These are phyloP conservation scores for Beauveria caledonica DNA, from an alignment of 2,329 filamentous ascomycete genomes.

Conservation along the genomic window DNA sequence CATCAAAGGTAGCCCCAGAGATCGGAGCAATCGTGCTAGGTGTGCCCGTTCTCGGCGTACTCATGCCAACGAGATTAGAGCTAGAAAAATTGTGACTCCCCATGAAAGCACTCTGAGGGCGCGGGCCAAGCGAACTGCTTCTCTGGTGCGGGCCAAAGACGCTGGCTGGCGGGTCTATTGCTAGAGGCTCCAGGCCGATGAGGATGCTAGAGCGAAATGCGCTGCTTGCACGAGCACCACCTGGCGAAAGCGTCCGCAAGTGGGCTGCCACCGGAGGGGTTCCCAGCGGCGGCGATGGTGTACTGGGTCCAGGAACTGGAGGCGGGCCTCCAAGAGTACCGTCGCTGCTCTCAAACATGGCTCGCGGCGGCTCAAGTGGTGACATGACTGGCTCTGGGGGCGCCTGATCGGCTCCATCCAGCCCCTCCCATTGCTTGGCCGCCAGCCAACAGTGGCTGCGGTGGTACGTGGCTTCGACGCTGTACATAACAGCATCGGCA, in stretches of 20 bases:
- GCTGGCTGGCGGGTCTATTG: conserved; percentile 25
- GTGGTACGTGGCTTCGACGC: conserved; percentile 52
- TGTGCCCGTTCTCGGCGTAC: conserved; percentile 14
- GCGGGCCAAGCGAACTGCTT: conserved; percentile 28
- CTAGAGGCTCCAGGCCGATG: conserved; percentile 35
- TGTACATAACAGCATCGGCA: conserved; percentile 52
- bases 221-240: conserved; percentile 23
- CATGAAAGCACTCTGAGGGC: conserved; percentile 25
- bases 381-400: conserved; percentile 28
- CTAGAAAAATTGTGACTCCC: conserved; percentile 26
- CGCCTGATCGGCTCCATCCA: conserved; percentile 20
- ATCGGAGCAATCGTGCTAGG: conserved; percentile 17
- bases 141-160: conserved; percentile 22
- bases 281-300: conserved; percentile 21
- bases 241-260: conserved; percentile 32
- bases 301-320: conserved; percentile 15
- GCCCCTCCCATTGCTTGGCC: conserved; percentile 41
- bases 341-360: conserved; percentile 26
- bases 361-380: conserved; percentile 29
- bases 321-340: conserved; percentile 18
- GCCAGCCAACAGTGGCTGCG: conserved; percentile 50
- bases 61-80: conserved; percentile 26
- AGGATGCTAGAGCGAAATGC: conserved; percentile 35
- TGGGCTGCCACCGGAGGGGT: conserved; percentile 27
- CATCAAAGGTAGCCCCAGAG: conserved; percentile 38